Conservation (phyloP, 192 early-diverging fungal genomes). For the Backusella circina region DNA sequence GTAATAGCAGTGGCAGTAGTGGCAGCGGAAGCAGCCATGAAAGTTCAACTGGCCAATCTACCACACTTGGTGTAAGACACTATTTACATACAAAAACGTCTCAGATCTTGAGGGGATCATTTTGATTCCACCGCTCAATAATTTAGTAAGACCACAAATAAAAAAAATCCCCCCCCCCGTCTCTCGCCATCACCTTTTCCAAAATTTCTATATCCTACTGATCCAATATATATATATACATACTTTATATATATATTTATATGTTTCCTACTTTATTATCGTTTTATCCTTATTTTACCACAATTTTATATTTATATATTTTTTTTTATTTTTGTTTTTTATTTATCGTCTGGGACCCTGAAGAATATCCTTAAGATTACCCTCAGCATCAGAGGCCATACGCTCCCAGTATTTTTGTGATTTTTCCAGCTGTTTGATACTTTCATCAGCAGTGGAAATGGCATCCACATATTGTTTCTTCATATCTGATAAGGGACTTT, state of each 20-base stretch:
- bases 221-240: not conserved
- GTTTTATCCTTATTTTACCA: not conserved
- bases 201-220: not conserved
- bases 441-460: slow-evolving; percentile 20
- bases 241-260: slow-evolving; percentile 5
- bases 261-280: not conserved
- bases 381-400: slow-evolving; percentile 30
- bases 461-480: slow-evolving; percentile 23
- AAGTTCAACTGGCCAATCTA: not conserved
- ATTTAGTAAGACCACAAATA: no score
- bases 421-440: slow-evolving; percentile 34
- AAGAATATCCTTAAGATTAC: slow-evolving; percentile 37
- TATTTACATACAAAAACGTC: not conserved
- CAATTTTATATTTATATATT: not conserved
- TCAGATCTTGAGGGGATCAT: not conserved
- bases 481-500: slow-evolving; percentile 30
- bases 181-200: no score
- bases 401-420: slow-evolving; percentile 42
- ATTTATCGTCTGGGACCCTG: slow-evolving; percentile 27
- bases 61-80: not conserved
- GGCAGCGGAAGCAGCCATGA: not conserved
- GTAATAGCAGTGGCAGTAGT: not conserved
- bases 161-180: no score
- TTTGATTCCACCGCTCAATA: not conserved
- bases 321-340: not conserved